phyloP scores from a whole-genome alignment of 2,329 filamentous ascomycete genomes.

The Neopestalotiopsis sp. region DNA sequence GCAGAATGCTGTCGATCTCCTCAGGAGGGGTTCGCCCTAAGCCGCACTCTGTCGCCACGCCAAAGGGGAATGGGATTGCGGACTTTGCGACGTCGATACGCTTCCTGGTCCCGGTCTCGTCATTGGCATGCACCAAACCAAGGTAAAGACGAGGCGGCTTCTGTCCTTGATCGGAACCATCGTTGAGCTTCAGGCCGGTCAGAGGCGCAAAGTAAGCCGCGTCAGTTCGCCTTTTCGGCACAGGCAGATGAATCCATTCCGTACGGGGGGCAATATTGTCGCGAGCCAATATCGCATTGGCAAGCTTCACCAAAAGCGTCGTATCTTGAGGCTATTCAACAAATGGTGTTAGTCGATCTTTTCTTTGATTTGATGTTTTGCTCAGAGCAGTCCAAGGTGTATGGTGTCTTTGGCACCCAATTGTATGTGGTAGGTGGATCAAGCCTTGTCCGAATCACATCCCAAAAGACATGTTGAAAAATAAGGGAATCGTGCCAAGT shows the following conservation, averaged over 20 bases:
- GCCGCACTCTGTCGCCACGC: conserved; percentile 32
- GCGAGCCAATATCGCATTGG: conserved; percentile 29
- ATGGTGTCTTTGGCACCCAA: no score
- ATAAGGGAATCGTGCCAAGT: conserved; percentile 19
- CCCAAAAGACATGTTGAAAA: conserved; percentile 13
- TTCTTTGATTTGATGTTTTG: no score
- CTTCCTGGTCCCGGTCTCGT: conserved; percentile 29
- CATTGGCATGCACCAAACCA: conserved; percentile 31
- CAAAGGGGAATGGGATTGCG: conserved; percentile 29
- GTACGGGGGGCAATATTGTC: conserved; percentile 26
- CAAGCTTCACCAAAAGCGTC: not conserved
- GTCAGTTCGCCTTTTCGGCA: conserved; percentile 31
- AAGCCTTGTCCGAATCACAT: no score
- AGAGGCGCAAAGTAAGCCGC: conserved; percentile 30
- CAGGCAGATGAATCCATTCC: conserved; percentile 33
- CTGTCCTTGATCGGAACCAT: conserved; percentile 14
- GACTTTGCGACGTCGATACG: conserved; percentile 29
- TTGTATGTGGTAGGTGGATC: no score
- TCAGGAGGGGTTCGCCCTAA: conserved; percentile 30
- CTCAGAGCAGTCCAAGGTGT: not conserved
- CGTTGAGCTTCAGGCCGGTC: conserved; percentile 24
- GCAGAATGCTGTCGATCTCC: conserved; percentile 31
- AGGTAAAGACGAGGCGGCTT: conserved; percentile 28
- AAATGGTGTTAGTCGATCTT: not conserved
- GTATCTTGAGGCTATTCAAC: not conserved